Conservation (phyloP, 2,329 filamentous ascomycete genomes). For the Akanthomyces muscarius region DNA sequence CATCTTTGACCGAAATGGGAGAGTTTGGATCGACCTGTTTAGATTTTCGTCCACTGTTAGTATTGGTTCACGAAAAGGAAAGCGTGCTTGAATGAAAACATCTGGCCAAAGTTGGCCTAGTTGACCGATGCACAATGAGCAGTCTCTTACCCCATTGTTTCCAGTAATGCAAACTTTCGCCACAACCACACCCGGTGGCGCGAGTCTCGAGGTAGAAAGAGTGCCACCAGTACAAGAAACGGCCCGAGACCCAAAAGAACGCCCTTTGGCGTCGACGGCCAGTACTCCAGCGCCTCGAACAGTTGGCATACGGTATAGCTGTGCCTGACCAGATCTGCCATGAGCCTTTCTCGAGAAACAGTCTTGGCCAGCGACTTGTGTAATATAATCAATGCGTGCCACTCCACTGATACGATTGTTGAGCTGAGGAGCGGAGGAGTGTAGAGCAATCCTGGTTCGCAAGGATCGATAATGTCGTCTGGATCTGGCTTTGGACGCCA, state of each 20-base stretch:
- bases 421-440: constrained; percentile 66
- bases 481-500: constrained; percentile 48
- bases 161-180: constrained; percentile 72
- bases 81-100: neutral
- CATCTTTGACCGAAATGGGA: constrained; percentile 69
- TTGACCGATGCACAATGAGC: constrained; percentile 9
- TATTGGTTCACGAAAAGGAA: neutral
- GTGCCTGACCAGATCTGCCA: constrained; percentile 53
- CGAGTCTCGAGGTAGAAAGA: constrained; percentile 75
- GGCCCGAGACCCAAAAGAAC: constrained; percentile 70
- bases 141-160: constrained; percentile 67
- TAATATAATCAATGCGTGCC: constrained; percentile 75
- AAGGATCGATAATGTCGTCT: constrained; percentile 71
- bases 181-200: constrained; percentile 76
- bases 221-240: constrained; percentile 67
- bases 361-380: constrained; percentile 69
- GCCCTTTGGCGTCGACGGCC: constrained; percentile 66
- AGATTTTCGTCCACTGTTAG: neutral
- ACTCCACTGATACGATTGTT: constrained; percentile 72
- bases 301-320: constrained; percentile 71
- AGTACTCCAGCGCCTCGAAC: constrained; percentile 73
- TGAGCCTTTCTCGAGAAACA: constrained; percentile 46
- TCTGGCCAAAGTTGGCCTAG: constrained; percentile 1
- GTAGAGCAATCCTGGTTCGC: constrained; percentile 65
- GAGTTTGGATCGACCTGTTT: constrained; percentile 75